Conservation (phyloP, 768 basidiomycete species). For the Brasilioporus rufonigricans region DNA sequence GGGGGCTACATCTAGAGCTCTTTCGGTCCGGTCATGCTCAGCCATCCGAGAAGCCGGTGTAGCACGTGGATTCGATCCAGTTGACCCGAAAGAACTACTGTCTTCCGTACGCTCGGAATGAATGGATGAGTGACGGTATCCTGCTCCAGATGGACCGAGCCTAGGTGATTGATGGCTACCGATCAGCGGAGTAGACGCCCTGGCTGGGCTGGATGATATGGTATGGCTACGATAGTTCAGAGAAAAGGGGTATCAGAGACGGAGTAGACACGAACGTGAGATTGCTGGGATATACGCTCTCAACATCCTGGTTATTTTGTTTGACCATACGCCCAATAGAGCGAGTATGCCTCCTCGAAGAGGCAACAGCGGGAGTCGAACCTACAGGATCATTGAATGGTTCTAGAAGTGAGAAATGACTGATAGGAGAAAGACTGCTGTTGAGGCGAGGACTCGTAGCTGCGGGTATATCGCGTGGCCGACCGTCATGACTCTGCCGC, state of each 20-base stretch:
- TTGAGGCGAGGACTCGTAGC: background rate
- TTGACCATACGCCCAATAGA: background rate
- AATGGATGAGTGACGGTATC: background rate
- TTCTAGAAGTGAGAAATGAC: slow-evolving; percentile 10
- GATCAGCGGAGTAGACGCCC: slow-evolving; percentile 14
- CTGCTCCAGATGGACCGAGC: background rate
- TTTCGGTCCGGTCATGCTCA: background rate
- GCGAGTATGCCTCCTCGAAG: background rate
- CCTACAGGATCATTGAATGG: slow-evolving; percentile 2
- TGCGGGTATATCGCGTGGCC: background rate
- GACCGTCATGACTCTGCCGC: background rate
- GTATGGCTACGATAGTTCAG: slow-evolving; percentile 12
- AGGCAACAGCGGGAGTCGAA: background rate
- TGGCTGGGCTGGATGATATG: background rate
- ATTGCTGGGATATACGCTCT: background rate
- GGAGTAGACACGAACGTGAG: slow-evolving; percentile 9
- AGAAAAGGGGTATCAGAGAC: background rate
- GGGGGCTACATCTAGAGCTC: background rate
- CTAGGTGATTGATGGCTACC: slow-evolving; percentile 2
- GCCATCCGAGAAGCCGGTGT: background rate
- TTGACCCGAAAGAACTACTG: background rate
- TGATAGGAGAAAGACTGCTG: slow-evolving; percentile 18
- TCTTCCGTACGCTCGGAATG: background rate
- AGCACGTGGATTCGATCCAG: background rate
- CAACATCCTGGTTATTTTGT: background rate